Conservation (phyloP, 345 rosid genomes). For the Xanthoceras sorbifolium region DNA sequence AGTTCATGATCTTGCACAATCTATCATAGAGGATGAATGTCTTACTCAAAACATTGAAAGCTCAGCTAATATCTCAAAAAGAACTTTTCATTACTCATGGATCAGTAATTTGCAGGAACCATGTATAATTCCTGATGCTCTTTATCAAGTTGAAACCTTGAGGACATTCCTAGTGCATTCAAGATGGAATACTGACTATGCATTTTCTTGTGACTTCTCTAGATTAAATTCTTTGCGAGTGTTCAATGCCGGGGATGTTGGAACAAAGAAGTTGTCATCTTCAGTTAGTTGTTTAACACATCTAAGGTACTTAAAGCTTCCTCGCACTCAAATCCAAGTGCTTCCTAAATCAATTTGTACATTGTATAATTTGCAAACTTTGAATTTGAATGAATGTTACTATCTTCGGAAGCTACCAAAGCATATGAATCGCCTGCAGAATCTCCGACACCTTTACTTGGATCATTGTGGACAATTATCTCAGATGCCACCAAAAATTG, state of each 20-base stretch:
- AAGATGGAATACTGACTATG: too few species aligned
- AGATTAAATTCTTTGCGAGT: neutral
- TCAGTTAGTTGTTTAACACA: neutral
- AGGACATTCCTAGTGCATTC: neutral
- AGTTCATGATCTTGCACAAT: constrained; percentile 28
- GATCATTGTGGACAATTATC: neutral
- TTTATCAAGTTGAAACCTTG: neutral
- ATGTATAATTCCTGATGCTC: neutral
- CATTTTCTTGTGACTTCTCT: neutral
- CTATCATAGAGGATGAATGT: constrained; percentile 11
- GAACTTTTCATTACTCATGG: neutral
- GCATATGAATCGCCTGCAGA: neutral
- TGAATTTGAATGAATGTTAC: neutral
- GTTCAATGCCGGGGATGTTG: accelerated
- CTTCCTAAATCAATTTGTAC: constrained; percentile 5
- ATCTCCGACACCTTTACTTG: constrained; percentile 8
- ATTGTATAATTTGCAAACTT: constrained; percentile 10
- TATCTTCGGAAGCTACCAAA: constrained; percentile 11
- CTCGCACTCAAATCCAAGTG: neutral
- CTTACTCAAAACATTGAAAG: neutral
- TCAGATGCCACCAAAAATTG: too few species aligned
- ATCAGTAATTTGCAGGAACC: neutral
- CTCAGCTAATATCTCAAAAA: neutral
- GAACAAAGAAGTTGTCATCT: neutral
- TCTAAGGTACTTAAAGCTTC: constrained; percentile 12